A percentile compares a stretch with the other conserved stretches of the same genome.
Evolutionary conservation across 1,139 yeast species (phyloP).

Genomic region (Blastobotrys arbuscula): DNA sequence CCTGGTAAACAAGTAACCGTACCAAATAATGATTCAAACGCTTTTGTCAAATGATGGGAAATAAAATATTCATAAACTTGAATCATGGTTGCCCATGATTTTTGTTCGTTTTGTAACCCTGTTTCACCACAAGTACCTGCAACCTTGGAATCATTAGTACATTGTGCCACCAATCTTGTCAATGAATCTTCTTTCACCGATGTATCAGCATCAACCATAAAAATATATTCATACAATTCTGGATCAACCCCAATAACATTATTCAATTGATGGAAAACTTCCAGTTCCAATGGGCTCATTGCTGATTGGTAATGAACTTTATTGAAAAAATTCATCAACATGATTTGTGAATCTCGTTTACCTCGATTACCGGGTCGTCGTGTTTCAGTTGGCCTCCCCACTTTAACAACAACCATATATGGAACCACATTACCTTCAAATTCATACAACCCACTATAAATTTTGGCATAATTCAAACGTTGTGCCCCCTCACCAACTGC

Average conservation of each 20-base stretch:
- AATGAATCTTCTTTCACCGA: conserved; percentile 35
- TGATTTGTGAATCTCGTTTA: conserved; percentile 40
- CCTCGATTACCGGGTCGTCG: conserved; percentile 40
- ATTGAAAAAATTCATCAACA: conserved; percentile 38
- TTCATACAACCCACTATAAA: conserved; percentile 39
- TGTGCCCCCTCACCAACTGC: conserved; percentile 38
- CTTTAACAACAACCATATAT: conserved; percentile 36
- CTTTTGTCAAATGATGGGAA: conserved; percentile 40
- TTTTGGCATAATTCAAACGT: conserved; percentile 37
- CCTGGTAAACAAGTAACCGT: conserved; percentile 41
- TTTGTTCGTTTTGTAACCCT: conserved; percentile 36
- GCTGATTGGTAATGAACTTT: conserved; percentile 37
- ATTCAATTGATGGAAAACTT: conserved; percentile 38
- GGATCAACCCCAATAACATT: conserved; percentile 41
- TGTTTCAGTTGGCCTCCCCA: conserved; percentile 35
- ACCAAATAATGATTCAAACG: conserved; percentile 39
- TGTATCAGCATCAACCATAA: conserved; percentile 41
- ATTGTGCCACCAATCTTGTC: conserved; percentile 37
- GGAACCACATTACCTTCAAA: conserved; percentile 39
- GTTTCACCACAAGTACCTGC: conserved; percentile 42
- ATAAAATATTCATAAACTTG: conserved; percentile 41
- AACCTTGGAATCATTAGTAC: conserved; percentile 35
- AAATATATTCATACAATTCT: conserved; percentile 37
- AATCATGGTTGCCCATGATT: conserved; percentile 38
- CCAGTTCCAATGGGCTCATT: conserved; percentile 39